A percentile compares a stretch with the other conserved stretches of the same genome.
Conservation (phyloP, 2,329 filamentous ascomycete genomes). For the Fusarium sp. region DNA sequence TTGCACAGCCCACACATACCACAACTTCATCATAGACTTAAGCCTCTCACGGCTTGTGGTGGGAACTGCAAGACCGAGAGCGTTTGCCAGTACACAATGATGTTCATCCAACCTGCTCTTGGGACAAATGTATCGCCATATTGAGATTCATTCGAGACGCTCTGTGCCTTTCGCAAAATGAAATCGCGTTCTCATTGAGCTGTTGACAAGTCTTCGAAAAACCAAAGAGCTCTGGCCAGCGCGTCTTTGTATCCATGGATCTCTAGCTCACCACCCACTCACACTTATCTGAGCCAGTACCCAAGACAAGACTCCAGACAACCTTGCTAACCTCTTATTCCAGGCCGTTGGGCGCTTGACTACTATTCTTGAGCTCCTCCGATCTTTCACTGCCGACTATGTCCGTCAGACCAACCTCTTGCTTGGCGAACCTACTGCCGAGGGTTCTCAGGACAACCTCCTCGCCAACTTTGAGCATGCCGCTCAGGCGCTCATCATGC, state of each 20-base stretch:
- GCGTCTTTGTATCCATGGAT: conserved; percentile 23
- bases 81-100: background rate
- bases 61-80: background rate
- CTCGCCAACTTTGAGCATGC: conserved; percentile 67
- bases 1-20: background rate
- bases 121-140: background rate
- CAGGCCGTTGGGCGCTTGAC: conserved; percentile 72
- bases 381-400: conserved; percentile 85
- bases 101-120: background rate
- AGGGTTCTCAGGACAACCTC: conserved; percentile 60
- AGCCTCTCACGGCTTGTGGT: background rate
- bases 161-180: background rate
- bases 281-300: conserved; percentile 1
- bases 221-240: conserved; percentile 42
- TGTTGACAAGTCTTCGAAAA: conserved; percentile 30
- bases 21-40: background rate
- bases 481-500: conserved; percentile 61
- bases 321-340: conserved; percentile 54
- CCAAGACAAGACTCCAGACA: background rate
- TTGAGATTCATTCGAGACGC: background rate
- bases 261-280: conserved; percentile 31
- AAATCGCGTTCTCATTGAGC: conserved; percentile 30
- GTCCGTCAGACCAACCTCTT: conserved; percentile 89
- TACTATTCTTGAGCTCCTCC: conserved; percentile 83
- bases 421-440: conserved; percentile 72